Percentiles rank a stretch among this genome's conserved stretches.
phyloP scores from a whole-genome alignment of 306 rosid species.

The Styphnolobium japonicum region DNA sequence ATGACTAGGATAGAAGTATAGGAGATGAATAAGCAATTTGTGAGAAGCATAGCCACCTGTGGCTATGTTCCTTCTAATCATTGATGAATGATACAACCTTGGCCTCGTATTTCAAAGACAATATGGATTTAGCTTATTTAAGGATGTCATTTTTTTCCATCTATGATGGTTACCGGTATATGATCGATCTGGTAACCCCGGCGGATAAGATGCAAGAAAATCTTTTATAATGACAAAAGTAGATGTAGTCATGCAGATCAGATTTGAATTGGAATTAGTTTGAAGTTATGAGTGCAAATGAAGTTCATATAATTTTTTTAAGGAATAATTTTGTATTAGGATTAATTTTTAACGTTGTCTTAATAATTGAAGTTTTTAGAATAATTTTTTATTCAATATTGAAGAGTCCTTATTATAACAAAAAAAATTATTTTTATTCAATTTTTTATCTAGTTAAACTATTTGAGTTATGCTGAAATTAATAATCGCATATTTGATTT shows the following conservation, averaged over 20 bases:
- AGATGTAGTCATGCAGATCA: neutral
- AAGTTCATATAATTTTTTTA: neutral
- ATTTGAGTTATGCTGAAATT: neutral
- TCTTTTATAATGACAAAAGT: neutral
- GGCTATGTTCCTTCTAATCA: neutral
- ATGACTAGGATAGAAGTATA: neutral
- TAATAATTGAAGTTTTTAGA: too few relatives aligned
- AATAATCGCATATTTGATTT: neutral
- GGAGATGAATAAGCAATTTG: constrained; percentile 2
- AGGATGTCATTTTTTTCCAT: neutral
- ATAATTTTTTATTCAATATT: too few relatives aligned
- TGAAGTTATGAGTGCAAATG: neutral
- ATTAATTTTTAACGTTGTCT: neutral
- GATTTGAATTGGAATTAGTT: neutral
- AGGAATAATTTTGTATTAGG: neutral
- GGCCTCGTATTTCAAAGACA: neutral
- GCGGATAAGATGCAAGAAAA: neutral
- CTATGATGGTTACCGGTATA: neutral
- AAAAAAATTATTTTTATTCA: too few relatives aligned
- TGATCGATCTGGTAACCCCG: neutral
- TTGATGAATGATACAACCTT: constrained; percentile 1
- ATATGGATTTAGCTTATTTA: neutral
- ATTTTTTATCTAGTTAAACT: neutral
- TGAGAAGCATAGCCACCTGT: constrained; percentile 11
- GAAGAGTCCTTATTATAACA: neutral